Evolutionary conservation across 2,329 filamentous ascomycete species (phyloP), one percentile per base, ranked within the genome.

Genomic region (Colletotrichum limetticola): DNA sequence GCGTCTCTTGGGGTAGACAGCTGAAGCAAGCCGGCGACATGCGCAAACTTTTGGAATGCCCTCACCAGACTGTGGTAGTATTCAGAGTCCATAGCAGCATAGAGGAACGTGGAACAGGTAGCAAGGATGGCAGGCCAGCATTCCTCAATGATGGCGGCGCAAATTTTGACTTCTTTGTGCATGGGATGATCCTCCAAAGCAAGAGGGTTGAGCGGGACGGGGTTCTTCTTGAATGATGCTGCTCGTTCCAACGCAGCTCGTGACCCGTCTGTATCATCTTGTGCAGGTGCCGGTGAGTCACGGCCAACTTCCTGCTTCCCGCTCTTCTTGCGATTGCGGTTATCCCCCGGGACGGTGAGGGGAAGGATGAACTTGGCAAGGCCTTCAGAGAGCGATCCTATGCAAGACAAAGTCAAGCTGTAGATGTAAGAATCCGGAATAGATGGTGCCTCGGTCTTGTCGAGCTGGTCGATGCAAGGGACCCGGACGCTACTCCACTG

Each of bases 61-160:
- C 97, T 91, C 28, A 99, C 96, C 1, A 99, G 86, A 11, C 93
- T 91, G 76, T 98, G 95, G 78, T 98, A 99, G 77, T 97, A 98
- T 66, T 98, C 95, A 1, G 94, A 93, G 80, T 99, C 97, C 4
- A 99, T 86, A 0, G 96, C 92, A 35, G 97, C 94, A 79, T 97
- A 97, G 22, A 99, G 85, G 79, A 98, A 99, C 0, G 96, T 98
- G 0, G 97, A 99, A 78, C 95, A 98, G 2, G 95, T 97, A 1
- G 97, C 96, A 61, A 99, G 89, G 52, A 98, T 92, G 14, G 97
- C 97, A 59, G 97, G 97, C 97, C 97, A 99, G 81, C 96, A 98
- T 76, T 94, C 90, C 4, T 97, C 94, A 28, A 99, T 93, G 67
- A 99, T 93, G 11, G 89, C 89, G 14, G 95, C 94, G 77, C 94